These are phyloP conservation scores for Exophiala oligosperma DNA, from an alignment of 2,329 filamentous ascomycete species.

Conservation along the genomic window DNA sequence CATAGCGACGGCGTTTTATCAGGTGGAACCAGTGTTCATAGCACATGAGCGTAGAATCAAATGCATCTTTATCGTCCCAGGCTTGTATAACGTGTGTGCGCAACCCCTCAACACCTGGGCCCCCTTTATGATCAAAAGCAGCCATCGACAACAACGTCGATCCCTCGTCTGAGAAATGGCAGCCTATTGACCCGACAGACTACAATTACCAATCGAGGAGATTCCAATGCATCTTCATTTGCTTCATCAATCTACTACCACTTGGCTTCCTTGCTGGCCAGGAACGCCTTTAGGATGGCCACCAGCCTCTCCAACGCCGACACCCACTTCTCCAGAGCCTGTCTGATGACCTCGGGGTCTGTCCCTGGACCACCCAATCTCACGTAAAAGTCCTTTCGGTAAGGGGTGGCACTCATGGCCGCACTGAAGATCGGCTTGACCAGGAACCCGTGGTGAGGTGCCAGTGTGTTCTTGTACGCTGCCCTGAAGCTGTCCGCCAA, in stretches of 20 bases:
- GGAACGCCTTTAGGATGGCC: constrained; percentile 68
- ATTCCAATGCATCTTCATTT: neutral
- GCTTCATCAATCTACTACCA: constrained; percentile 33
- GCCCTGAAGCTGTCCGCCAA: constrained; percentile 82
- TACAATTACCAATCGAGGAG: neutral
- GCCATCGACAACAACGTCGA: neutral
- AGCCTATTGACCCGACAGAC: neutral
- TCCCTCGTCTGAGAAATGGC: neutral
- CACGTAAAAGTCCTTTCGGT: constrained; percentile 87
- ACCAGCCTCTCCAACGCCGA: constrained; percentile 75
- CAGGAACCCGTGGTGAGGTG: constrained; percentile 85
- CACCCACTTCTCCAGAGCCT: constrained; percentile 70
- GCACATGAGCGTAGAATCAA: no score
- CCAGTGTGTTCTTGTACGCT: constrained; percentile 83
- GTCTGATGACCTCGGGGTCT: constrained; percentile 55
- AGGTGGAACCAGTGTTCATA: neutral
- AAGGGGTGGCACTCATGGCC: constrained; percentile 90
- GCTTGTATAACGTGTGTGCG: no score
- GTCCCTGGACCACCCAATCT: constrained; percentile 65
- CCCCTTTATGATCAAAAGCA: no score
- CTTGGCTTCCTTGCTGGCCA: constrained; percentile 54
- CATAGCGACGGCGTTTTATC: neutral
- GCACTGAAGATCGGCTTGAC: constrained; percentile 90
- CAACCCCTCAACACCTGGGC: no score
- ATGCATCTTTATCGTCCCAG: no score